Evolutionary conservation across 257 asterid genomes (phyloP).

Genomic region (Nicotiana obtusifolia): DNA sequence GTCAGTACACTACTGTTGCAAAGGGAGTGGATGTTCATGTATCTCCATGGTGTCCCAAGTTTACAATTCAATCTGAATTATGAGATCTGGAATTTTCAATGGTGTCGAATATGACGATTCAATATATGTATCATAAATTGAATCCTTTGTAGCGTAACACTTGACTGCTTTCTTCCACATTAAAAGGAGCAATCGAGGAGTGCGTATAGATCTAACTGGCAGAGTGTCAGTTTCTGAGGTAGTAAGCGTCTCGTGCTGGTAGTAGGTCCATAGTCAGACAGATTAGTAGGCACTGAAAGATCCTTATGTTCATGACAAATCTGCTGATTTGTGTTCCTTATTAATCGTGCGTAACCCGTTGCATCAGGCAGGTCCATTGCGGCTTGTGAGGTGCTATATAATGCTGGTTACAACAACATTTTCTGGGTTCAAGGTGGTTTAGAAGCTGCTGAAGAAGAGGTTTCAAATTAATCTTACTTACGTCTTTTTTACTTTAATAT

Average conservation of each 20-base stretch:
- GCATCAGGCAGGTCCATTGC: slow-evolving; percentile 90
- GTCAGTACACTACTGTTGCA: background rate
- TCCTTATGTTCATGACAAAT: background rate
- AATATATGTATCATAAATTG: background rate
- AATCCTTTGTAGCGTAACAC: background rate
- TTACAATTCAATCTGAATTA: background rate
- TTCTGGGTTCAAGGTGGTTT: slow-evolving; percentile 95
- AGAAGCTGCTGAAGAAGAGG: slow-evolving; percentile 97
- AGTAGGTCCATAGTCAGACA: background rate
- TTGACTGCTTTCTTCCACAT: background rate
- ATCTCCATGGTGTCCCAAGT: background rate
- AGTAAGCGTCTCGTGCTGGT: background rate
- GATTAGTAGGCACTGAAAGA: background rate
- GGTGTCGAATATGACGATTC: background rate
- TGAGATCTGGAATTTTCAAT: background rate
- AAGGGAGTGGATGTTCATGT: background rate
- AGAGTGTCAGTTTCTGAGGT: background rate
- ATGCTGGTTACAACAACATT: slow-evolving; percentile 72
- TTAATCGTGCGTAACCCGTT: slow-evolving; percentile 19
- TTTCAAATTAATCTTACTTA: slow-evolving; percentile 3
- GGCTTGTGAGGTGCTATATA: slow-evolving; percentile 80
- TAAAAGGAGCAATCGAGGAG: background rate
- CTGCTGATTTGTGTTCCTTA: background rate
- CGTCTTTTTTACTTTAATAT: background rate
- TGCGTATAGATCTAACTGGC: background rate